These are phyloP conservation scores for Aquilaria sinensis DNA, from an alignment of 345 rosid species.

Conservation along the genomic window DNA sequence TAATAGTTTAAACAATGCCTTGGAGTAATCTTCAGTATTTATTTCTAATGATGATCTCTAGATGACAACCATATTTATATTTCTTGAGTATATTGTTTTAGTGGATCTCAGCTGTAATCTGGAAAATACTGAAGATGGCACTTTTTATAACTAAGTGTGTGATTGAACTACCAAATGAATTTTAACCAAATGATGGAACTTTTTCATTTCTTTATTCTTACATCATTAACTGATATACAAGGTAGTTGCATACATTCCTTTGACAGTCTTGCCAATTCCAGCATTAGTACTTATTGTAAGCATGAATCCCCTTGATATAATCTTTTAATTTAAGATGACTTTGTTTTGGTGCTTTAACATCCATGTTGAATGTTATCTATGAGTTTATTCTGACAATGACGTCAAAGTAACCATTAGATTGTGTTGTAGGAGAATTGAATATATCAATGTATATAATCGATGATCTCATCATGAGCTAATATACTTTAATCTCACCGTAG, in stretches of 20 bases:
- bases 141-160: too few relatives aligned
- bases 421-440: too few relatives aligned
- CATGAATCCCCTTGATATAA: slow-evolving; percentile 1
- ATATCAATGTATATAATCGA: too few relatives aligned
- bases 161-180: neutral
- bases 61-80: neutral
- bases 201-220: slow-evolving; percentile 1
- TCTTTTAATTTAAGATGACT: slow-evolving; percentile 5
- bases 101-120: neutral
- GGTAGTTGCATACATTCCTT: slow-evolving; percentile 90
- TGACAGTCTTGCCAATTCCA: slow-evolving; percentile 96
- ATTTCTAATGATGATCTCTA: neutral
- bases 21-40: neutral
- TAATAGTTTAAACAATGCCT: too few relatives aligned
- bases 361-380: neutral
- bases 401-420: too few relatives aligned
- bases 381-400: neutral
- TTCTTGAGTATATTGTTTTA: too few relatives aligned
- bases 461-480: too few relatives aligned
- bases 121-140: too few relatives aligned
- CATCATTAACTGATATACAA: slow-evolving; percentile 31
- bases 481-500: too few relatives aligned
- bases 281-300: slow-evolving; percentile 96
- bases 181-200: neutral
- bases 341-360: neutral